Percentiles rank a stretch among this genome's conserved stretches.
Conservation (phyloP, 306 rosid genomes). For the Argentina anserina region DNA sequence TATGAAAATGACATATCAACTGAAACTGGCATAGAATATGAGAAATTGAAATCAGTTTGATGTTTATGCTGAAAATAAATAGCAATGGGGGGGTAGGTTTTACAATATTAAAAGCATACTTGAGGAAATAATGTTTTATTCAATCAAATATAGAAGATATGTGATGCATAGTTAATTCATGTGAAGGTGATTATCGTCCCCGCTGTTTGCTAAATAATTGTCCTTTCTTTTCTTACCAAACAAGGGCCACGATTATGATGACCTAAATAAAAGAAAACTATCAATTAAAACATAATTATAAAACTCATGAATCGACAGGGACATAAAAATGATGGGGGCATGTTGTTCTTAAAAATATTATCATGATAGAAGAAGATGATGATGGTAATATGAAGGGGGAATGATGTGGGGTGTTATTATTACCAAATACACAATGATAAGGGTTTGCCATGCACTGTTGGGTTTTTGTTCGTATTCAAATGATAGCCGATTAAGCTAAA, state of each 20-base stretch:
- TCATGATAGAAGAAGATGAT: neutral
- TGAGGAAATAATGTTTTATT: constrained; percentile 2
- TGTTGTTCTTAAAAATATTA: neutral
- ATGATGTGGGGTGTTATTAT: constrained; percentile 25
- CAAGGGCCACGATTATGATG: constrained; percentile 16
- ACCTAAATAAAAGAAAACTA: neutral
- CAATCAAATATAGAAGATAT: neutral
- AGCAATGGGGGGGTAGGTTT: neutral
- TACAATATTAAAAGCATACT: neutral
- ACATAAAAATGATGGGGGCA: neutral
- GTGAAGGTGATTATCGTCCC: constrained; percentile 5
- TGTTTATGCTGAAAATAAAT: neutral
- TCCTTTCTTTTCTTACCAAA: constrained; percentile 21
- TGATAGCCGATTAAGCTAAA: constrained; percentile 25
- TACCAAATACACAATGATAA: constrained; percentile 38
- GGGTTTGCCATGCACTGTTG: constrained; percentile 33
- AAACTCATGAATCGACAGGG: neutral
- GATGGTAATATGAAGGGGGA: constrained; percentile 10
- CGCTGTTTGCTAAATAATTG: constrained; percentile 16
- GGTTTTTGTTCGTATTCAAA: constrained; percentile 28
- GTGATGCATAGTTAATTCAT: neutral
- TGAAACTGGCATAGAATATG: neutral
- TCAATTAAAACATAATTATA: neutral
- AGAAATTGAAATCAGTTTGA: neutral
- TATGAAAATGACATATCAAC: neutral